These are phyloP conservation scores for Pisolithus sp. DNA, from an alignment of 768 basidiomycete genomes.

Conservation along the genomic window DNA sequence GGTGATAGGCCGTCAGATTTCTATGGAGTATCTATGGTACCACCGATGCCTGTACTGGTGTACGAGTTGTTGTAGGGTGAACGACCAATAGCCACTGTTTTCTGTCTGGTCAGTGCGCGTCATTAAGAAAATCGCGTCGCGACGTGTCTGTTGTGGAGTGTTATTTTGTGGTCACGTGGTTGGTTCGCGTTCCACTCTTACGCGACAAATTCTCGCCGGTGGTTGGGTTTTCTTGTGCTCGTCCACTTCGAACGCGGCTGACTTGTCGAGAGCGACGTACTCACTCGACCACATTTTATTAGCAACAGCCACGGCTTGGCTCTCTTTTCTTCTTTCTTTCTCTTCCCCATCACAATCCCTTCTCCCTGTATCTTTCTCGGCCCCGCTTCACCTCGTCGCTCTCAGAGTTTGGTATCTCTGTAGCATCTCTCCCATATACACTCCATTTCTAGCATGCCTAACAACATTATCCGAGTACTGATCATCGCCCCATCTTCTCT, in stretches of 20 bases:
- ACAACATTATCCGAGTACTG: constrained; percentile 56
- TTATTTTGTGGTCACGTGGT: constrained; percentile 33
- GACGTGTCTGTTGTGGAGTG: constrained; percentile 31
- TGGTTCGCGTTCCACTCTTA: constrained; percentile 31
- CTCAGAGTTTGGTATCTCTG: constrained; percentile 14
- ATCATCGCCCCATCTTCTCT: constrained; percentile 2
- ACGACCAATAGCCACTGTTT: no score
- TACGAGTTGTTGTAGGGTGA: no score
- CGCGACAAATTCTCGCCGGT: constrained; percentile 26
- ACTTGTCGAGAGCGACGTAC: constrained; percentile 18
- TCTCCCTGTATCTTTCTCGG: constrained; percentile 11
- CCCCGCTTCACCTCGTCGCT: constrained; percentile 6
- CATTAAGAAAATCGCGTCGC: constrained; percentile 13
- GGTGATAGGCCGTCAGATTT: no score
- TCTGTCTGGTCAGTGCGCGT: no score
- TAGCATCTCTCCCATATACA: constrained; percentile 15
- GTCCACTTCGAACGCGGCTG: constrained; percentile 13
- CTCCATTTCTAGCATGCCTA: constrained; percentile 41
- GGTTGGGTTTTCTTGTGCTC: constrained; percentile 16
- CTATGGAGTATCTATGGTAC: no score
- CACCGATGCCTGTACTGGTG: no score
- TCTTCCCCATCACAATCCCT: constrained; percentile 23
- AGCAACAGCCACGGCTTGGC: constrained; percentile 17
- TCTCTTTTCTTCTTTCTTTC: constrained; percentile 27
- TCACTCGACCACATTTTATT: constrained; percentile 10